These are phyloP conservation scores for Coprinellus micaceus DNA, from an alignment of 768 basidiomycete genomes.

Conservation along the genomic window DNA sequence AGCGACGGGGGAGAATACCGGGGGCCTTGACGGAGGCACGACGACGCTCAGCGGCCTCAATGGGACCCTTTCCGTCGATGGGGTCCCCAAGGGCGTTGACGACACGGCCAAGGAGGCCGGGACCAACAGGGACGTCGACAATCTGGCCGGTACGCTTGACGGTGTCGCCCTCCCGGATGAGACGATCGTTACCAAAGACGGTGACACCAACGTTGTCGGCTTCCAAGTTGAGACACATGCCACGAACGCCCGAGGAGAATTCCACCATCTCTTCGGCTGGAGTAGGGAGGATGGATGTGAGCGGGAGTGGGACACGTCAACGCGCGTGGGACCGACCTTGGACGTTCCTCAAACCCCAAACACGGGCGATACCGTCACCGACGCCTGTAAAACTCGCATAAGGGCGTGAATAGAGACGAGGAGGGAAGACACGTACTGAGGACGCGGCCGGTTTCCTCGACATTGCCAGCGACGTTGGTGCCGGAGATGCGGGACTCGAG, in stretches of 20 bases:
- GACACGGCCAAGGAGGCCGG: constrained; percentile 95
- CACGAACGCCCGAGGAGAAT: constrained; percentile 99
- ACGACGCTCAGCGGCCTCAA: constrained; percentile 88
- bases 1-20: constrained; percentile 97
- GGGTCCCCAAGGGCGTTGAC: constrained; percentile 99
- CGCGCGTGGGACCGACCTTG: constrained; percentile 59
- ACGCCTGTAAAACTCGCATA: constrained; percentile 60
- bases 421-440: constrained; percentile 63
- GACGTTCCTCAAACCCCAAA: constrained; percentile 98
- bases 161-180: constrained; percentile 99
- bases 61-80: constrained; percentile 99
- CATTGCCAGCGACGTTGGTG: constrained; percentile 84
- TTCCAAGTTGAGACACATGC: constrained; percentile 99
- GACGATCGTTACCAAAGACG: constrained; percentile 97
- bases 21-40: constrained; percentile 98
- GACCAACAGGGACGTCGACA: constrained; percentile 99
- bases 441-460: constrained; percentile 99
- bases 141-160: constrained; percentile 99
- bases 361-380: constrained; percentile 99
- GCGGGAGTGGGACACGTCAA: constrained; percentile 14
- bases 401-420: constrained; percentile 1
- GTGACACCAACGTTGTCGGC: constrained; percentile 99
- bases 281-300: constrained; percentile 20
- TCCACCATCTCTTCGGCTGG: constrained; percentile 99
- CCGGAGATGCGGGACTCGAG: constrained; percentile 98